A percentile compares a stretch with the other conserved stretches of the same genome.
Evolutionary conservation across 495 filamentous ascomycete genomes (phyloP).

Genomic region (Penicillium fimorum): DNA sequence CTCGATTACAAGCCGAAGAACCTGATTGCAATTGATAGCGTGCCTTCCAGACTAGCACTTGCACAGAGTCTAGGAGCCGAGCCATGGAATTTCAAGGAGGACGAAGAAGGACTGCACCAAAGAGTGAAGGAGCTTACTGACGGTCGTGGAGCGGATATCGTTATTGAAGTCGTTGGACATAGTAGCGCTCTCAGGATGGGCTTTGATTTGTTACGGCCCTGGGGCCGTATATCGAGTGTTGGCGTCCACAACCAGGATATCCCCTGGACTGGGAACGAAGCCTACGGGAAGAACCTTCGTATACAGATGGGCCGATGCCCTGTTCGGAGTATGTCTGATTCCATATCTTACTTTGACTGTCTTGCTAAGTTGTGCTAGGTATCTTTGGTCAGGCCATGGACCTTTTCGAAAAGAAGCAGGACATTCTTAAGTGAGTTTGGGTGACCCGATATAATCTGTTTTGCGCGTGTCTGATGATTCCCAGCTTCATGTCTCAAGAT

Average conservation of each 20-base stretch:
- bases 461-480: slow-evolving; percentile 14
- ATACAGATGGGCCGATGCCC: slow-evolving; percentile 92
- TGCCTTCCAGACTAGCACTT: slow-evolving; percentile 67
- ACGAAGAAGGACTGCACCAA: slow-evolving; percentile 53
- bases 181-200: slow-evolving; percentile 73
- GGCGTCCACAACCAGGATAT: slow-evolving; percentile 89
- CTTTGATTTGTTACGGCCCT: slow-evolving; percentile 83
- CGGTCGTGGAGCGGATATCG: slow-evolving; percentile 79
- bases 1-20: slow-evolving; percentile 69
- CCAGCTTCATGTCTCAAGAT: slow-evolving; percentile 38
- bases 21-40: slow-evolving; percentile 77
- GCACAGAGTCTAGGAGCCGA: slow-evolving; percentile 75
- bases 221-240: slow-evolving; percentile 76
- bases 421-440: slow-evolving; percentile 29
- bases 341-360: background rate
- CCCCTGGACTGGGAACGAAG: slow-evolving; percentile 81
- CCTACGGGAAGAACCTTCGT: slow-evolving; percentile 84
- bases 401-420: slow-evolving; percentile 57
- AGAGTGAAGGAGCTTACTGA: slow-evolving; percentile 71
- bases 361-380: slow-evolving; percentile 18
- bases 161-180: slow-evolving; percentile 83
- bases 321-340: slow-evolving; percentile 46
- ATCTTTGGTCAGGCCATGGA: slow-evolving; percentile 60
- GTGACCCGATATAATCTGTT: background rate
- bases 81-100: slow-evolving; percentile 68